Evolutionary conservation across 345 rosid genomes (phyloP), one percentile per base, ranked within the genome.

Genomic region (Sapria himalayana): DNA sequence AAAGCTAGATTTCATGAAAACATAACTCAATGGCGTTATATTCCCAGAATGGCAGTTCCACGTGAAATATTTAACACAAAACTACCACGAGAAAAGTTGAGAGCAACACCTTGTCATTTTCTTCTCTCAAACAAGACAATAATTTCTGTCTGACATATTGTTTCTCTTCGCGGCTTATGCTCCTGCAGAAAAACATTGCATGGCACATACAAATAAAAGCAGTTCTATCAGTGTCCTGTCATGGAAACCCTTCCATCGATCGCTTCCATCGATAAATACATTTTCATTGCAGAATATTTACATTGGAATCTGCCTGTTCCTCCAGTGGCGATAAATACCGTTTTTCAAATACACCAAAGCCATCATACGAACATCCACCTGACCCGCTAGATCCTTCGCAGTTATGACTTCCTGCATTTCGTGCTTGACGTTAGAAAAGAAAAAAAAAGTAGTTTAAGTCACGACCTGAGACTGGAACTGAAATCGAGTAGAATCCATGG

Each of bases 341-440:
- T 89, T 89, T 58, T 82, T 89, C 45, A 89, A 79, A 59, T 82
- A 82, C 7, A 82, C 95, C 8, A 94, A 68, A 15, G 98, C 95
- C 85, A 79, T 60, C 53, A 89, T 55, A n/a, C 98, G 62, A 58
- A 89, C 78, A 52, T 79, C 93, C 36, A 73, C 84, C 33, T 76
- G 98, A 41, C 84, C 61, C 9, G 56, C 91, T 64, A 89, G 69
- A 72, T 82, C 91, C 60, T 73, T 70, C 15, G 95, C 71, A 21
- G 77, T 59, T 56, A 89, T 89, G 43, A 89, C 91, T 73, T 82
- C 94, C 98, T 89, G 60, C 59, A 65, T 25, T 19, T 35, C n/a
- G n/a, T n/a, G n/a, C n/a, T n/a, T n/a, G n/a, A n/a, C 47, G 27
- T n/a, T 11, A 11, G 16, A 8, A 49, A 44, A 29, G 41, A 36